Conservation (phyloP, 257 asterid species). For the Solanum pinnatisectum region DNA sequence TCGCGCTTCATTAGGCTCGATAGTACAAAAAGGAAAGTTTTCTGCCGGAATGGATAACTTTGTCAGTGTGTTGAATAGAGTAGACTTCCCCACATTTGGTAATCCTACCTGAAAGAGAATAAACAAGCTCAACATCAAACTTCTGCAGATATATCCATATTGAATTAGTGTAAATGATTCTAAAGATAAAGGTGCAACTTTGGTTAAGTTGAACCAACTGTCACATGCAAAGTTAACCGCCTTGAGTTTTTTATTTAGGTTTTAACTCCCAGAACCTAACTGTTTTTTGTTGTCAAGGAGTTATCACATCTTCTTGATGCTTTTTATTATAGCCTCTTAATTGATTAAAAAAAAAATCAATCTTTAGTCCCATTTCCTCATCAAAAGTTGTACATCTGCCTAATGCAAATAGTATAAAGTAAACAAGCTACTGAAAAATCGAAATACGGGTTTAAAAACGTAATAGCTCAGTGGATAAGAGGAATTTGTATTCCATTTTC, state of each 20-base stretch:
- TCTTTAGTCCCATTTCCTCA: not conserved
- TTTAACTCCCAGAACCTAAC: not conserved
- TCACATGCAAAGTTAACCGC: not conserved
- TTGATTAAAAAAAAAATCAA: not conserved
- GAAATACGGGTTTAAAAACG: not conserved
- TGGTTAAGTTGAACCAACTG: not conserved
- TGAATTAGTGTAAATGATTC: not conserved
- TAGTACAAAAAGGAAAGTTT: slow-evolving; percentile 94
- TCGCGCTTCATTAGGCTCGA: slow-evolving; percentile 97
- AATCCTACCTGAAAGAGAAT: slow-evolving; percentile 74
- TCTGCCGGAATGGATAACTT: slow-evolving; percentile 96
- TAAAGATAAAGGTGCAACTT: not conserved
- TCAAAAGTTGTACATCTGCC: not conserved
- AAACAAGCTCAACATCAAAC: not conserved
- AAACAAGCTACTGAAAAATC: not conserved
- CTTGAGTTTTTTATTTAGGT: not conserved
- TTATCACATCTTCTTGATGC: not conserved
- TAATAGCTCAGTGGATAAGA: not conserved
- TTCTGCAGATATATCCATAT: not conserved
- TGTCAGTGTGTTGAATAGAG: slow-evolving; percentile 96
- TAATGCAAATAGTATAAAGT: not conserved
- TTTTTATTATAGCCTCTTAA: not conserved
- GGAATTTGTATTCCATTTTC: not conserved
- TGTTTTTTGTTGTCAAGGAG: not conserved
- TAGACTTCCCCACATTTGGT: slow-evolving; percentile 96